Evolutionary conservation across 108 stramenopile genomes (phyloP).

Genomic region (Mayamaea pseudoterrestris): DNA sequence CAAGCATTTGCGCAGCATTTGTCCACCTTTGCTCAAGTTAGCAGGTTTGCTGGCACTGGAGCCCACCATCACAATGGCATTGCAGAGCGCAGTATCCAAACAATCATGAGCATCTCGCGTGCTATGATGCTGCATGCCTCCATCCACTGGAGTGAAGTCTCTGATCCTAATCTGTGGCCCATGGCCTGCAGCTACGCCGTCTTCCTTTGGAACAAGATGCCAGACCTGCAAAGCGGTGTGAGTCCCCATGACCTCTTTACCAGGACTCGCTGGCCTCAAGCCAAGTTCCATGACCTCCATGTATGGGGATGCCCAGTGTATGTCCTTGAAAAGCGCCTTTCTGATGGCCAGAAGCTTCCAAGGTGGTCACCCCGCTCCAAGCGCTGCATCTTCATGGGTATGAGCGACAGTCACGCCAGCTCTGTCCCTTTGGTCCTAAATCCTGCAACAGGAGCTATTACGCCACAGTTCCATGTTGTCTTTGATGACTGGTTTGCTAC

Average conservation of each 20-base stretch:
- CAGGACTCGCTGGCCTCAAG: conserved; percentile 7
- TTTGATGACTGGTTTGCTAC: conserved; percentile 32
- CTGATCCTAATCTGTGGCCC: conserved; percentile 20
- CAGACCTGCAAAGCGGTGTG: conserved; percentile 1
- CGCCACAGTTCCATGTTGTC: conserved; percentile 25
- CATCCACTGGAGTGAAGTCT: conserved; percentile 25
- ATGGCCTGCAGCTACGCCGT: conserved; percentile 29
- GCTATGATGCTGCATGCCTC: conserved; percentile 27
- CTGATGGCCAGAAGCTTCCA: conserved; percentile 22
- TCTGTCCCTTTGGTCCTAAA: conserved; percentile 4
- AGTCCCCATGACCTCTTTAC: conserved; percentile 18
- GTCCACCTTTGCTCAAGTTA: not conserved
- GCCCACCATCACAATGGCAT: conserved; percentile 19
- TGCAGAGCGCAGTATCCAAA: conserved; percentile 21
- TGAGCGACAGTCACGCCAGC: conserved; percentile 5
- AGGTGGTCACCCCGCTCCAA: conserved; percentile 12
- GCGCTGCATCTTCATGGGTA: conserved; percentile 17
- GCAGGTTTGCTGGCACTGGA: not conserved
- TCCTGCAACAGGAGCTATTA: conserved; percentile 12
- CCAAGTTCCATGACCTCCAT: conserved; percentile 8
- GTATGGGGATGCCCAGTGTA: conserved; percentile 30
- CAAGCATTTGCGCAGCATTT: conserved; percentile 1
- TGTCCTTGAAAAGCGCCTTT: conserved; percentile 15
- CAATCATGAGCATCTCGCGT: conserved; percentile 16
- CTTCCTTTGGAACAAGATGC: conserved; percentile 21